Base-by-base conservation (phyloP, 129 eudicot genomes). In the Artemisia argyi region DNA sequence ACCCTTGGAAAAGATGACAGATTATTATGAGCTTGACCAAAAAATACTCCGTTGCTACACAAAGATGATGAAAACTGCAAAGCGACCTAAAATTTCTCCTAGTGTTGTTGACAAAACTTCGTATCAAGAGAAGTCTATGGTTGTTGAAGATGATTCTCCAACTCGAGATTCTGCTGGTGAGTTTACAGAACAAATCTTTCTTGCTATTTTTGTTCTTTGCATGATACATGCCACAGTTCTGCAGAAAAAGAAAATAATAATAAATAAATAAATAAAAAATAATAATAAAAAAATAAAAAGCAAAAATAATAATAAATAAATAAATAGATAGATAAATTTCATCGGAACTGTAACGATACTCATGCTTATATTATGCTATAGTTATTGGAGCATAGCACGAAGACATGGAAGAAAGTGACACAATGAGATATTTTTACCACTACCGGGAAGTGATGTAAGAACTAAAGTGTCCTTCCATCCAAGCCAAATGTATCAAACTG, bases 1-100 rank as follows among this genome's bases (percentile, higher is more conserved):
- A 73, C 94, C 99, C 46, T 73, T 94, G 85, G 78, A 81, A 75
- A 94, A 84, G 76, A 88, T 94, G 96, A 84, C 78, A 59, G 74
- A 81, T 79, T 94, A 94, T 77, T 90, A 88, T 69, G 80, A 90
- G 75, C 68, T 94, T 61, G 99, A 94, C 73, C 93, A 86, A 77
- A 74, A 88, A 81, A 94, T 94, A 67, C 89, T 90, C n/a, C 60
- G 83, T 50, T 39, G 72, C 60, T 90, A 85, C 78, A 59, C 42
- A 51, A 89, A 84, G 79, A 79, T 77, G 87, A 74, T 65, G 35
- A 76, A 74, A 72, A 67, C 49, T 12, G 49, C 61, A 73, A 72
- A 75, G 67, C 71, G 46, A 24, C 60, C 72, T 61, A 79, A 69
- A 20, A 64, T 68, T 59, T 75, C 78, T 73, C 77, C 56, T 57